Conservation (phyloP, 495 filamentous ascomycete species). For the Cudoniella acicularis region DNA sequence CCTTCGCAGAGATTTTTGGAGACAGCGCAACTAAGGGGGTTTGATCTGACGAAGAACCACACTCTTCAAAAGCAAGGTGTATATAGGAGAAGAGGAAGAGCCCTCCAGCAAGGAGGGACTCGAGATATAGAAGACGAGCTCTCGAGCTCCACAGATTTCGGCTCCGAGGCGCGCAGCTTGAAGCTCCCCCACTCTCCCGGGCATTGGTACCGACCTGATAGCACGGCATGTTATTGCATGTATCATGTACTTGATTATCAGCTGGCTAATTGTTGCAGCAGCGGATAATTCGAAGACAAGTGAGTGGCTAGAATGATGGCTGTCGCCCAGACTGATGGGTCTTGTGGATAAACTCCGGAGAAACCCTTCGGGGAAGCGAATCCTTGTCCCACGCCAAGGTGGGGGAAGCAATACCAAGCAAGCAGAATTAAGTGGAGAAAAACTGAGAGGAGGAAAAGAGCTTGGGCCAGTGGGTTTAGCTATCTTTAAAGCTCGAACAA, state of each 20-base stretch:
- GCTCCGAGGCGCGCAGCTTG: background rate
- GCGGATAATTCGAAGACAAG: background rate
- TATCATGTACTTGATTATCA: background rate
- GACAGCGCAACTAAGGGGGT: background rate
- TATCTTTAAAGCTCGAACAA: no score
- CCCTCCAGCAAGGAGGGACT: background rate
- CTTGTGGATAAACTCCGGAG: no score
- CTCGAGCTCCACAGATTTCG: background rate
- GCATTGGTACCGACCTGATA: background rate
- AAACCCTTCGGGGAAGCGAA: no score
- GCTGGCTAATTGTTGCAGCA: background rate
- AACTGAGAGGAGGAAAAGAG: no score
- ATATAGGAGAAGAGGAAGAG: constrained; percentile 7
- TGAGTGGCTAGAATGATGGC: background rate
- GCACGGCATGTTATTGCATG: background rate
- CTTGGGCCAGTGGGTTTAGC: no score
- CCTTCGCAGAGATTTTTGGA: background rate
- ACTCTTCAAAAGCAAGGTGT: background rate
- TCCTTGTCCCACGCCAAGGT: no score
- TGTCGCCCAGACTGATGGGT: no score
- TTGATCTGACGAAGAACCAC: no score
- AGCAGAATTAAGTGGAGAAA: no score
- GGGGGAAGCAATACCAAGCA: no score
- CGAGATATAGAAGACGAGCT: background rate
- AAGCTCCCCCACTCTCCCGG: background rate